Evolutionary conservation across 768 basidiomycete genomes (phyloP).

Genomic region (Cystofilobasidium bisporidii): DNA sequence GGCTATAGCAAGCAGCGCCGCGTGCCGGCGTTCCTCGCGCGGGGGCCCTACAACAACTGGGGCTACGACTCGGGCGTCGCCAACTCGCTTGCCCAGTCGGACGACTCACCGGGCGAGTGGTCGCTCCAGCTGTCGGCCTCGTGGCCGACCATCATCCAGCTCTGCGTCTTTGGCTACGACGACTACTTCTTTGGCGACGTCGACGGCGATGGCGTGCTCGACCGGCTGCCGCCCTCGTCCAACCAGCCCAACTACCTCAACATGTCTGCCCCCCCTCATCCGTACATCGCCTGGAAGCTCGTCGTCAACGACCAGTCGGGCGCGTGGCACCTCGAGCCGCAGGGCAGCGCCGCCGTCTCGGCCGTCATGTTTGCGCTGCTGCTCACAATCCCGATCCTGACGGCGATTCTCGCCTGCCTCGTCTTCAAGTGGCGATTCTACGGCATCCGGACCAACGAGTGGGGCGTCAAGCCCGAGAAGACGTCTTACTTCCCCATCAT

Average conservation of each 20-base stretch:
- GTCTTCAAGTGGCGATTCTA: slow-evolving; percentile 96
- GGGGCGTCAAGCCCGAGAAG: slow-evolving; percentile 61
- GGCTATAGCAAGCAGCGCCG: slow-evolving; percentile 56
- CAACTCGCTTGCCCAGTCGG: slow-evolving; percentile 55
- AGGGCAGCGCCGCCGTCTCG: slow-evolving; percentile 68
- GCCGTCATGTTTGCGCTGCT: slow-evolving; percentile 82
- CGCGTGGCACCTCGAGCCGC: slow-evolving; percentile 68
- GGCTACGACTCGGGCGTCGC: slow-evolving; percentile 76
- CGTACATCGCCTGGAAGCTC: slow-evolving; percentile 79
- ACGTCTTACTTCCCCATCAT: slow-evolving; percentile 79
- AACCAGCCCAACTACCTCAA: slow-evolving; percentile 79
- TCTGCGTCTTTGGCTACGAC: slow-evolving; percentile 84
- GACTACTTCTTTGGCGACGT: slow-evolving; percentile 87
- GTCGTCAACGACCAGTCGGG: slow-evolving; percentile 66
- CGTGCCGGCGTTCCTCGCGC: slow-evolving; percentile 74
- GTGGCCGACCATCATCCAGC: slow-evolving; percentile 82
- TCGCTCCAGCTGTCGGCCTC: slow-evolving; percentile 76
- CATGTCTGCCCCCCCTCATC: slow-evolving; percentile 78
- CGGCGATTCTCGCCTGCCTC: slow-evolving; percentile 67
- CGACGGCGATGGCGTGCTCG: slow-evolving; percentile 76
- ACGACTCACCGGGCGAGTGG: slow-evolving; percentile 55
- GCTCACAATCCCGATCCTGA: slow-evolving; percentile 69
- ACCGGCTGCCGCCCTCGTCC: slow-evolving; percentile 77
- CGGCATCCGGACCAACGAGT: slow-evolving; percentile 87
- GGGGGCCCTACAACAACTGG: slow-evolving; percentile 86